phyloP scores from a whole-genome alignment of 2,329 filamentous ascomycete genomes.

The Cephalotrichum gorgonifer region DNA sequence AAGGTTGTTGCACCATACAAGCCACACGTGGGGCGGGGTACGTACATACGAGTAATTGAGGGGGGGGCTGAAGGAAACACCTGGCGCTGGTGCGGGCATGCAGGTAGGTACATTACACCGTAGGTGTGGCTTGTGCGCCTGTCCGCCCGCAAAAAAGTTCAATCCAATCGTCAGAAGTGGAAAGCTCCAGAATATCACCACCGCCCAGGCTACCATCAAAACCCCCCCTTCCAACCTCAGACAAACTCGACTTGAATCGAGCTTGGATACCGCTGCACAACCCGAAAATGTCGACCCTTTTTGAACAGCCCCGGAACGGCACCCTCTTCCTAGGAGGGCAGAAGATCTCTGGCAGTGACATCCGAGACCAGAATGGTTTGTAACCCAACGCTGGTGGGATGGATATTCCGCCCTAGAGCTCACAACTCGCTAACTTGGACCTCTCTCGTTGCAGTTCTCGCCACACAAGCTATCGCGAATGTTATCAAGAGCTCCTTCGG shows the following conservation, averaged over 20 bases:
- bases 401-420: not conserved
- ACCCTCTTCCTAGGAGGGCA: constrained; percentile 93
- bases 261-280: constrained; percentile 3
- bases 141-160: constrained; percentile 1
- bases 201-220: constrained; percentile 4
- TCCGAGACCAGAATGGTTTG: constrained; percentile 75
- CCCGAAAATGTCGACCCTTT: constrained; percentile 76
- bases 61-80: not conserved
- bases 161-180: not conserved
- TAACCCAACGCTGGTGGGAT: not conserved
- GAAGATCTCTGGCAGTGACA: constrained; percentile 95
- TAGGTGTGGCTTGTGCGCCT: not conserved
- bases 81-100: not conserved
- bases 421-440: not conserved
- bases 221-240: constrained; percentile 1
- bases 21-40: constrained; percentile 2
- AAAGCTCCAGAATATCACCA: constrained; percentile 2
- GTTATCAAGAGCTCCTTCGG: constrained; percentile 98
- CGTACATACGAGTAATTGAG: not conserved
- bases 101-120: not conserved
- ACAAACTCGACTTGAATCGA: not conserved
- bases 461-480: constrained; percentile 95
- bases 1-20: too few relatives aligned
- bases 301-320: constrained; percentile 89
- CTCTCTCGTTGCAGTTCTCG: constrained; percentile 55